Evolutionary conservation across 495 filamentous ascomycete species (phyloP), one percentile per base, ranked within the genome.

Genomic region (Neurospora tetrasperma): DNA sequence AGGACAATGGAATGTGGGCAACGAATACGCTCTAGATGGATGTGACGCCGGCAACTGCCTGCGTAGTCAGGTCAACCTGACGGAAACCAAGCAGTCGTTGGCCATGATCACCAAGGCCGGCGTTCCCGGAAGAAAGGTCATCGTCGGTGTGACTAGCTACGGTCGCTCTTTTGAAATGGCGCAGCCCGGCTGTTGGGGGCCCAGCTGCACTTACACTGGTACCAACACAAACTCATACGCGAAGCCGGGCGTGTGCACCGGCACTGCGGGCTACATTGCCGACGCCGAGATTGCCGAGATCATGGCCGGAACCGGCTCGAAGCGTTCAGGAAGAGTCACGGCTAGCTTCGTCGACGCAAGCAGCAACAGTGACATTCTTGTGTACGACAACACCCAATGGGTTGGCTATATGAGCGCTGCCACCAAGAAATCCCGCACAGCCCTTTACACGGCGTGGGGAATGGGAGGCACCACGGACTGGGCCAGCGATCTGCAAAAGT

Each of bases 21-120:
- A 35, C n/a, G 6, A 8, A n/a, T 59, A 54, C 23, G 43, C 41
- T 0, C 54, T 69, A 75, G 12, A 68, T 3, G 83, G 82, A 31
- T 87, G 85, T 71, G 69, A 74, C 0, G 48, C 16, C 0, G 82
- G 85, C 18, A 81, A 81, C 72, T 84, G 83, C 72, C 80, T 85
- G 1, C 77, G 82, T 27, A 80, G 76, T 10, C 83, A 86, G 68
- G 81, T 85, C 42, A 85, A 85, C 70, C 20, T 74, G 42, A 84
- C 85, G 4, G 85, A 86, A 74, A 86, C 82, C 3, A 42, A 72
- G 31, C 35, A 78, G 14, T 77, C 81, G 1, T 74, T 86, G 2
- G 69, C 79, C 23, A 85, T 86, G 83, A 79, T 86, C 40, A 86
- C 84, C 43, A 87, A 87, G 73, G 84, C 84, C 3, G 84, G 85